Base-by-base conservation (phyloP, 768 basidiomycete species). In the Mycena chlorophos region DNA sequence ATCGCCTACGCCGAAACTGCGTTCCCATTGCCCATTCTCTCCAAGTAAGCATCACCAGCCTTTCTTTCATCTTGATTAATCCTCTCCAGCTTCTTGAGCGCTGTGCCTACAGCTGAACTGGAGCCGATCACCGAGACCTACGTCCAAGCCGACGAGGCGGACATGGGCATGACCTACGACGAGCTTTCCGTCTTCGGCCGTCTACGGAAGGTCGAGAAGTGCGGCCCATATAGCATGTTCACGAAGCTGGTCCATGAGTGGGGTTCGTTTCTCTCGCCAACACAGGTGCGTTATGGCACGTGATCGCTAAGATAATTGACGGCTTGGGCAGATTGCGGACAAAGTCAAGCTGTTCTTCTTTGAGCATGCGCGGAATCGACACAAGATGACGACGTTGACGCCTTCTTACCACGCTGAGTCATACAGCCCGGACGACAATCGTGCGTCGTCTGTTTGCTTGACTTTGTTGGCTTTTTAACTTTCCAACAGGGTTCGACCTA, bases 111-210 rank as follows among this genome's bases (percentile, higher is more conserved):
- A 0, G 97, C 97, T 4, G 97, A 99, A 68, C 76, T 99, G 4
- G 95, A 98, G 68, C 97, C 97, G 0, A 92, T 95, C 54, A 94
- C 93, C 0, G 89, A 93, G 60, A 88, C 85, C 5, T 98, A 98
- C 66, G 88, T 97, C 8, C 97, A 99, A 63, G 85, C 94, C 0
- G 97, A 99, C 64, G 97, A 99, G 92, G 93, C 83, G 17, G 96
- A 98, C 65, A 98, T 98, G 96, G 96, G 96, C 8, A 98, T 98
- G 97, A 97, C 96, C 0, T 98, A 98, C 66, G 90, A 98, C 63
- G 97, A 98, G 63, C 78, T 99, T 19, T 95, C 93, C 12, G 84
- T 93, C 19, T 96, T 94, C 63, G 97, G 96, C 23, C 80, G 95
- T 26, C 79, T 99, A 23, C 85, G 97, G 50, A 98, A 99, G 73